These are phyloP conservation scores for Fusarium robinianum DNA, from an alignment of 2,329 filamentous ascomycete genomes.

Conservation along the genomic window DNA sequence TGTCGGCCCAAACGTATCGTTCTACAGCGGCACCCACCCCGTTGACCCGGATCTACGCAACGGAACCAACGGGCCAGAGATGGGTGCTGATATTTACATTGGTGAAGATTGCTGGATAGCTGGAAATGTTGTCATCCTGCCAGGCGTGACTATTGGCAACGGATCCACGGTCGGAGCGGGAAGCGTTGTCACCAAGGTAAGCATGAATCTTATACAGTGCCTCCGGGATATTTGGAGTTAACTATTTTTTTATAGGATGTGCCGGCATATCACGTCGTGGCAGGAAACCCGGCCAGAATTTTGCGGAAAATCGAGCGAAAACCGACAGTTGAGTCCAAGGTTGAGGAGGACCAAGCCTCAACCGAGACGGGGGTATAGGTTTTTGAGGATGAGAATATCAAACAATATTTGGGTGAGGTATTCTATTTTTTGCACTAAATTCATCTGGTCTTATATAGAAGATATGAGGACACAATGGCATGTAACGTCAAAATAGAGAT, in stretches of 20 bases:
- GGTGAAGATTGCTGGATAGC: slow-evolving; percentile 84
- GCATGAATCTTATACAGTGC: slow-evolving; percentile 12
- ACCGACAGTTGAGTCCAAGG: not conserved
- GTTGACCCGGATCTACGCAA: slow-evolving; percentile 75
- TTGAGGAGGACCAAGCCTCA: too few species aligned
- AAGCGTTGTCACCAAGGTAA: slow-evolving; percentile 75
- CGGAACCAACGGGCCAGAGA: slow-evolving; percentile 75
- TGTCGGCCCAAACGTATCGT: slow-evolving; percentile 75
- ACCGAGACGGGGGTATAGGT: too few species aligned
- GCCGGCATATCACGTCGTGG: slow-evolving; percentile 36
- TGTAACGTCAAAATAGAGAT: too few species aligned
- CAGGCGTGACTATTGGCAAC: slow-evolving; percentile 77
- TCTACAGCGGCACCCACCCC: slow-evolving; percentile 78
- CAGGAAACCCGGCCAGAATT: slow-evolving; percentile 34
- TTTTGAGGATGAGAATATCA: too few species aligned
- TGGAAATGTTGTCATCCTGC: slow-evolving; percentile 70
- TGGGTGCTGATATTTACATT: slow-evolving; percentile 72
- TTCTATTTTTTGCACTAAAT: too few species aligned
- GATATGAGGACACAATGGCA: too few species aligned
- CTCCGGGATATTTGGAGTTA: not conserved
- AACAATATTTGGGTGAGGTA: too few species aligned
- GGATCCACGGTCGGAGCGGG: slow-evolving; percentile 78
- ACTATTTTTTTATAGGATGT: slow-evolving; percentile 37
- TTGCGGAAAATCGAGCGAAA: slow-evolving; percentile 26
- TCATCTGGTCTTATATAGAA: too few species aligned